Conservation (phyloP, 768 basidiomycete genomes). For the Lentinula sp. region DNA sequence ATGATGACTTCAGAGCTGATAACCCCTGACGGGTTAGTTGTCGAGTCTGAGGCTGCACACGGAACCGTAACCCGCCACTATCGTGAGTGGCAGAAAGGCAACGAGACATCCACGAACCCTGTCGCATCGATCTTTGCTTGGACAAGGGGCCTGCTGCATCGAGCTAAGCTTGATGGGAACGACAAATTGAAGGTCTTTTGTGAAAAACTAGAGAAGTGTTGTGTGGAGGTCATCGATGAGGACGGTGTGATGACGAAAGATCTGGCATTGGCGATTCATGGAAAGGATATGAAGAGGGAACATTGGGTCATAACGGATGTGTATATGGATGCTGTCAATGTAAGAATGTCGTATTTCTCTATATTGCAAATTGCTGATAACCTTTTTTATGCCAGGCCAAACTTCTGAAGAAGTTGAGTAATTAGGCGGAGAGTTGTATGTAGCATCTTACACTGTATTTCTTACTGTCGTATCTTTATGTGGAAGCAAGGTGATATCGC, state of each 20-base stretch:
- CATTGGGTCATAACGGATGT: slow-evolving; percentile 89
- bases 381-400: not conserved
- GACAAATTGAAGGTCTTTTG: slow-evolving; percentile 70
- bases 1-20: slow-evolving; percentile 98
- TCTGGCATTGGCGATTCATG: slow-evolving; percentile 76
- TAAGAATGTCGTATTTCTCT: slow-evolving; percentile 26
- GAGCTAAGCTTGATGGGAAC: slow-evolving; percentile 89
- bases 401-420: not conserved
- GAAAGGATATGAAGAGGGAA: slow-evolving; percentile 10
- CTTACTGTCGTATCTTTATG: too few relatives aligned
- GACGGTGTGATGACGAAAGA: slow-evolving; percentile 98
- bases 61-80: slow-evolving; percentile 97
- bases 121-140: slow-evolving; percentile 98
- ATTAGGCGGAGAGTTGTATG: not conserved
- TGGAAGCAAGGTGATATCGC: too few relatives aligned
- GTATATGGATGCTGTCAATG: slow-evolving; percentile 92
- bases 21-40: slow-evolving; percentile 87
- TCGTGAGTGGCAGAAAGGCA: slow-evolving; percentile 94
- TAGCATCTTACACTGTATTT: not conserved
- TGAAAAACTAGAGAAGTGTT: slow-evolving; percentile 74
- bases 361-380: not conserved
- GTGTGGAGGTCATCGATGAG: slow-evolving; percentile 85
- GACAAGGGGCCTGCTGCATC: slow-evolving; percentile 91
- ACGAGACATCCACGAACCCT: slow-evolving; percentile 97
- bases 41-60: slow-evolving; percentile 97